Evolutionary conservation across 768 basidiomycete genomes (phyloP).

Genomic region (Lyophyllum shimeji): DNA sequence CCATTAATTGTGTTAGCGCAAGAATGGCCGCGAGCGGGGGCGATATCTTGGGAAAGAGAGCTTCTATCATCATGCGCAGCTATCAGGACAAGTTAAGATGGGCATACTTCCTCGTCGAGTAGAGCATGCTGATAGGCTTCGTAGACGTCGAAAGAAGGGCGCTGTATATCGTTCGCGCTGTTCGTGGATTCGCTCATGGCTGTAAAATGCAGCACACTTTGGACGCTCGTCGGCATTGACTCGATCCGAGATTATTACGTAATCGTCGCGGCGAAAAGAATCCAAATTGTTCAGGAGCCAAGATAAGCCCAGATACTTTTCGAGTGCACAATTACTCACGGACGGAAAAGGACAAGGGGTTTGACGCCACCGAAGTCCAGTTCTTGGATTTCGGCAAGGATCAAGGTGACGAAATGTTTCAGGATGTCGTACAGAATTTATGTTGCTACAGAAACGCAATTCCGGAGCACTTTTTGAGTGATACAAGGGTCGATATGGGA

Average conservation of each 20-base stretch:
- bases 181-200: conserved; percentile 1
- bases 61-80: neutral
- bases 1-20: conserved; percentile 78
- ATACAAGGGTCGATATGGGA: conserved; percentile 1
- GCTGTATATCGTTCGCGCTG: conserved; percentile 1
- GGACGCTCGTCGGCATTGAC: neutral
- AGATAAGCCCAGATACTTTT: no score
- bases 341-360: neutral
- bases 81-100: neutral
- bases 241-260: conserved; percentile 11
- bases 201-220: neutral
- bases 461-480: neutral
- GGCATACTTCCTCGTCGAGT: conserved; percentile 61
- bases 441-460: conserved; percentile 18
- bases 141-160: conserved; percentile 36
- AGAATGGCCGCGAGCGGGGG: conserved; percentile 88
- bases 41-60: conserved; percentile 52
- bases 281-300: no score
- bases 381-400: neutral
- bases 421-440: neutral
- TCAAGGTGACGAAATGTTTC: conserved; percentile 4
- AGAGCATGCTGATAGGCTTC: conserved; percentile 61
- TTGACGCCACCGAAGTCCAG: neutral
- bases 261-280: neutral
- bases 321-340: no score